Percentiles rank a stretch among this genome's conserved stretches.
These are phyloP conservation scores for Leccinum rimulosum DNA, from an alignment of 768 basidiomycete species.

Conservation along the genomic window DNA sequence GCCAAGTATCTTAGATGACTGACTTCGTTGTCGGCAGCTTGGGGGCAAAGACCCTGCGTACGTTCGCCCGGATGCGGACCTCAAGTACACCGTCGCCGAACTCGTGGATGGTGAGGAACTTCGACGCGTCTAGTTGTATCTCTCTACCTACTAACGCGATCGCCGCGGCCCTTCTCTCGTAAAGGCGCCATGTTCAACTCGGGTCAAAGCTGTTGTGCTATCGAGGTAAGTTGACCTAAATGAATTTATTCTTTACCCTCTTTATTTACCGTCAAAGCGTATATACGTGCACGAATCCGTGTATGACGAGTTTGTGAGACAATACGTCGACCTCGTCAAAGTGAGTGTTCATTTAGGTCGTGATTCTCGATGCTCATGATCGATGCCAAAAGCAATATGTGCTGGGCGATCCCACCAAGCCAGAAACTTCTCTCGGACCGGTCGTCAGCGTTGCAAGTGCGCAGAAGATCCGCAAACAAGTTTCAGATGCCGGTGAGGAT, in stretches of 20 bases:
- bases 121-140: not conserved
- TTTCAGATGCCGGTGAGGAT: slow-evolving; percentile 72
- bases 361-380: not conserved
- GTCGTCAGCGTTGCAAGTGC: slow-evolving; percentile 90
- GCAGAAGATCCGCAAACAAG: slow-evolving; percentile 79
- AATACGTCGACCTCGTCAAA: slow-evolving; percentile 73
- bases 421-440: slow-evolving; percentile 82
- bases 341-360: slow-evolving; percentile 29
- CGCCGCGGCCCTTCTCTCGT: not conserved
- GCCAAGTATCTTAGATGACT: not conserved
- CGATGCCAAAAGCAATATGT: slow-evolving; percentile 56
- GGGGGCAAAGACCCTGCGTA: slow-evolving; percentile 99
- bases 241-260: not conserved
- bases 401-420: slow-evolving; percentile 80
- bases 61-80: slow-evolving; percentile 81
- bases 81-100: slow-evolving; percentile 79
- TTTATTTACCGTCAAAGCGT: slow-evolving; percentile 44
- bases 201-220: slow-evolving; percentile 93
- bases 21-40: slow-evolving; percentile 48
- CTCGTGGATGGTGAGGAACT: slow-evolving; percentile 77
- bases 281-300: slow-evolving; percentile 91
- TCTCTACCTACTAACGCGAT: not conserved
- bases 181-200: slow-evolving; percentile 94
- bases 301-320: slow-evolving; percentile 75
- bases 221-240: slow-evolving; percentile 60